Percentiles rank a stretch among this genome's conserved stretches.
Evolutionary conservation across 1,284 basidiomycete species (phyloP).

Genomic region (Hymenochaete sp.): DNA sequence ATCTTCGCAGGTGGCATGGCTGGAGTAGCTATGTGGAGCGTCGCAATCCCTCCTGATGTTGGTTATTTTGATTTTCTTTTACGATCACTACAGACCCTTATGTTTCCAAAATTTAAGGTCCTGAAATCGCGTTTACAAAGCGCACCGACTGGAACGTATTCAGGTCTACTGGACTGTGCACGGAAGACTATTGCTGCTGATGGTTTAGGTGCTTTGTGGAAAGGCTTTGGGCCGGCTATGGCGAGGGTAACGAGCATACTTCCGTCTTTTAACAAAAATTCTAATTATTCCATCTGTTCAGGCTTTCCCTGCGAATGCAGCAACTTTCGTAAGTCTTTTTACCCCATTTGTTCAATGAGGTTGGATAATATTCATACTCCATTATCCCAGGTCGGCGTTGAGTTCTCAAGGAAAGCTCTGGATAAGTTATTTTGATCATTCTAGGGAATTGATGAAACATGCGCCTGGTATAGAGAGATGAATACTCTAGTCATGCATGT

Average conservation of each 20-base stretch:
- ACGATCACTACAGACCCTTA: constrained; percentile 6
- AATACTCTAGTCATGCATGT: neutral
- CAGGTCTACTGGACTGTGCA: constrained; percentile 88
- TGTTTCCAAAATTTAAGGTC: constrained; percentile 43
- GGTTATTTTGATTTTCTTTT: constrained; percentile 25
- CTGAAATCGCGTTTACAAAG: constrained; percentile 96
- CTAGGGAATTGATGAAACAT: neutral
- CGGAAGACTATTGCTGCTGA: constrained; percentile 89
- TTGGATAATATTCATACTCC: constrained; percentile 11
- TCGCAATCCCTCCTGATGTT: constrained; percentile 93
- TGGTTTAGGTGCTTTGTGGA: constrained; percentile 88
- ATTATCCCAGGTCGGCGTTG: constrained; percentile 62
- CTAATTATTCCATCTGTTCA: constrained; percentile 25
- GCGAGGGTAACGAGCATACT: constrained; percentile 53
- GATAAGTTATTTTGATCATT: constrained; percentile 57
- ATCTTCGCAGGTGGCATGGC: constrained; percentile 91
- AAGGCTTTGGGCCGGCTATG: constrained; percentile 97
- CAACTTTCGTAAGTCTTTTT: constrained; percentile 73
- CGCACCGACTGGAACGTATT: constrained; percentile 94
- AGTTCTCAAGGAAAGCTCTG: constrained; percentile 66
- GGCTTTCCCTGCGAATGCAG: constrained; percentile 92
- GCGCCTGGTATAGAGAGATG: neutral
- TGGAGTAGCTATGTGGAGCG: constrained; percentile 96
- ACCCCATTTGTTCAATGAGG: constrained; percentile 7
- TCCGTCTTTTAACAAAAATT: neutral